Percentiles rank a stretch among this genome's conserved stretches.
Conservation (phyloP, 768 basidiomycete species). For the Hortiboletus flavorubellus region DNA sequence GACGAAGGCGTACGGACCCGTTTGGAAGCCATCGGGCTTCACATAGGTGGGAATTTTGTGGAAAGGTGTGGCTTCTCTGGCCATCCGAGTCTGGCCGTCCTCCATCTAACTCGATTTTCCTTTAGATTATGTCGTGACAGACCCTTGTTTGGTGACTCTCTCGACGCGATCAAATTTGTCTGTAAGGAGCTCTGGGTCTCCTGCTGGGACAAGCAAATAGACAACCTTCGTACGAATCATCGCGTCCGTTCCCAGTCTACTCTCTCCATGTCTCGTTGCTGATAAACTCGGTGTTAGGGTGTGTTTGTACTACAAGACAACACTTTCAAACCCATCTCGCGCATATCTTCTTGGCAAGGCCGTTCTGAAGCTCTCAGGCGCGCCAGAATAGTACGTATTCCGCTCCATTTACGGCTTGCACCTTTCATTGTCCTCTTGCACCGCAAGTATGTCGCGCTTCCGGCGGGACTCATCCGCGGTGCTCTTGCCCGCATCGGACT, state of each 20-base stretch:
- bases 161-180: too few species aligned
- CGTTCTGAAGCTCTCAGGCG: constrained; percentile 66
- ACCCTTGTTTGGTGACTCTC: too few species aligned
- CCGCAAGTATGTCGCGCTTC: constrained; percentile 71
- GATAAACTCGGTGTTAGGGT: too few species aligned
- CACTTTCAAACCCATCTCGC: too few species aligned
- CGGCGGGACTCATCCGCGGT: constrained; percentile 81
- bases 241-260: too few species aligned
- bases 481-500: constrained; percentile 76
- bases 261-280: too few species aligned
- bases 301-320: too few species aligned
- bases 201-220: too few species aligned
- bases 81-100: background rate
- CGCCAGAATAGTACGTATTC: constrained; percentile 61
- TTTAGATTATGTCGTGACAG: too few species aligned
- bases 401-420: background rate
- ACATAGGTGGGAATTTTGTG: background rate
- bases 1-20: constrained; percentile 67
- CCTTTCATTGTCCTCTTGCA: background rate
- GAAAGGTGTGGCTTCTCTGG: background rate
- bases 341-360: constrained; percentile 31
- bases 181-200: too few species aligned
- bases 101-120: too few species aligned
- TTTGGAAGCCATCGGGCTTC: constrained; percentile 62
- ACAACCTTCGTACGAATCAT: too few species aligned